Conservation (phyloP, 345 rosid genomes). For the Syzygium aromaticum region DNA sequence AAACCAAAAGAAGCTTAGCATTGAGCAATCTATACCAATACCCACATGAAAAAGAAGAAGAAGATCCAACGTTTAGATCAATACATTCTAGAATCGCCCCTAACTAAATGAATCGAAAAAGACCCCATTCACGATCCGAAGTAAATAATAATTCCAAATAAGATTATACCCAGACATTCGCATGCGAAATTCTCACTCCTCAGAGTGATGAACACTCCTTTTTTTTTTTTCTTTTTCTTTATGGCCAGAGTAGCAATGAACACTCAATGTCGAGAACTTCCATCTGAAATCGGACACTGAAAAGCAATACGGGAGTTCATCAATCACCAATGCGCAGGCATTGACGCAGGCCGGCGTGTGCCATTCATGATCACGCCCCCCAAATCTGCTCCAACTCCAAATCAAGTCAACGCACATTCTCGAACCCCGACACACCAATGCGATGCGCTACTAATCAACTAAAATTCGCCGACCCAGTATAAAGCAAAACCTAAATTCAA, state of each 20-base stretch:
- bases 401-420: not conserved
- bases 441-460: not conserved
- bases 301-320: not conserved
- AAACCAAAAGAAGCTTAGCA: not conserved
- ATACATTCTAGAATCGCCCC: not conserved
- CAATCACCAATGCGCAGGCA: not conserved
- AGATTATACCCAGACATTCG: not conserved
- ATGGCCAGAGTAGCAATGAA: not conserved
- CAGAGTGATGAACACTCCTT: not conserved
- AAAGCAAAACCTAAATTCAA: not conserved
- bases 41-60: not conserved
- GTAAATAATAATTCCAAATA: not conserved
- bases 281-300: not conserved
- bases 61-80: not conserved
- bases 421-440: not conserved
- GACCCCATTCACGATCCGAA: not conserved
- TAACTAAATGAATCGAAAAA: not conserved
- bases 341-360: not conserved
- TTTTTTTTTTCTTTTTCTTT: not conserved
- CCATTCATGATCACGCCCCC: not conserved
- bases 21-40: not conserved
- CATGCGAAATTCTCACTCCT: not conserved
- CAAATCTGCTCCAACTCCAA: not conserved
- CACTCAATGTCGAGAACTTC: not conserved
- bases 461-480: not conserved